These are phyloP conservation scores for Eragrostis curvula DNA, from an alignment of 176 grass and related monocot species.

Conservation along the genomic window DNA sequence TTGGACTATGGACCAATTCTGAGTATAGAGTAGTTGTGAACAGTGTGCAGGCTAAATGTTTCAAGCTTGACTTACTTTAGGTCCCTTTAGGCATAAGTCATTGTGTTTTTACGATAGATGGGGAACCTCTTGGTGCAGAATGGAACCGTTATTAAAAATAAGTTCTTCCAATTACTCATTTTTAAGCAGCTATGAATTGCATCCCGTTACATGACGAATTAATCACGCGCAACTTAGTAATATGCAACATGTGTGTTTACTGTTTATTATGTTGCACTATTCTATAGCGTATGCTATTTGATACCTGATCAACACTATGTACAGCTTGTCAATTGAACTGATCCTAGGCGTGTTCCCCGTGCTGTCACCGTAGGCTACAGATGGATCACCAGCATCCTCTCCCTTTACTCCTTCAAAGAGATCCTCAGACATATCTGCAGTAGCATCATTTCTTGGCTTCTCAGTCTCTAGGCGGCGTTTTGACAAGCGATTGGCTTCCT, in stretches of 20 bases:
- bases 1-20: background rate
- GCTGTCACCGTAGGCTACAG: conserved; percentile 72
- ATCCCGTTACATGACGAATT: background rate
- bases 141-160: background rate
- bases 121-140: background rate
- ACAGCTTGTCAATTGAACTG: conserved; percentile 71
- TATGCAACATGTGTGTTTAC: conserved; percentile 8
- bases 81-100: background rate
- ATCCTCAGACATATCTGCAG: conserved; percentile 90
- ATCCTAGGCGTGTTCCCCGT: conserved; percentile 65
- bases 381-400: conserved; percentile 65
- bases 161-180: background rate
- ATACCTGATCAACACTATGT: conserved; percentile 89
- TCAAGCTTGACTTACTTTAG: background rate
- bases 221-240: background rate
- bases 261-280: conserved; percentile 6
- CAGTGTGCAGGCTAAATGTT: conserved; percentile 23
- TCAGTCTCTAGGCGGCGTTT: conserved; percentile 67
- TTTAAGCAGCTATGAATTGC: conserved; percentile 16
- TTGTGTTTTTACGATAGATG: background rate
- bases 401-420: conserved; percentile 85
- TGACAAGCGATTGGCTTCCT: conserved; percentile 59
- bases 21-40: background rate
- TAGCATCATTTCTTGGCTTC: conserved; percentile 53
- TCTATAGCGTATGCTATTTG: background rate